Evolutionary conservation across 805 yeast species (phyloP).

Genomic region (Saccharomycopsis oosterbeekiorum): DNA sequence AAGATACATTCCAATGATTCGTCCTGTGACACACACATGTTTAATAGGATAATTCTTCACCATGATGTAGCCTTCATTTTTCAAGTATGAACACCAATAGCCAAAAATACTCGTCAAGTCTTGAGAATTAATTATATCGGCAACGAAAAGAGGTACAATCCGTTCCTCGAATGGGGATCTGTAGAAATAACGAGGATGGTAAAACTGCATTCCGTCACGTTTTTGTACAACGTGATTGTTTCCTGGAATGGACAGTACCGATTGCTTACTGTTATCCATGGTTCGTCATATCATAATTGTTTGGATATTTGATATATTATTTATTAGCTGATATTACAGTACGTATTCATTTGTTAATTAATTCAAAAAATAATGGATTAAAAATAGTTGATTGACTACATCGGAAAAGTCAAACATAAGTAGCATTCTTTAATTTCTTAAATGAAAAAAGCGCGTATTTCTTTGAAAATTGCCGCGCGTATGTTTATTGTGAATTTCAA

Average conservation of each 20-base stretch:
- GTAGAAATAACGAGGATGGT: slow-evolving; percentile 13
- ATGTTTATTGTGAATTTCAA: too few species aligned
- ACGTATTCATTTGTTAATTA: too few species aligned
- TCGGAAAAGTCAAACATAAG: too few species aligned
- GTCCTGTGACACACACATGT: slow-evolving; percentile 7
- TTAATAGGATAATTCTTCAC: slow-evolving; percentile 15
- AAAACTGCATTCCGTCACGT: slow-evolving; percentile 4
- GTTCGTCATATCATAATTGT: neutral
- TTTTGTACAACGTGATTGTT: slow-evolving; percentile 6
- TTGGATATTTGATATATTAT: neutral
- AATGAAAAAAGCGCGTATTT: too few species aligned
- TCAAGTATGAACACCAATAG: neutral
- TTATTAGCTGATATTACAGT: too few species aligned
- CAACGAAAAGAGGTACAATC: slow-evolving; percentile 11
- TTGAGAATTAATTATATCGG: slow-evolving; percentile 11
- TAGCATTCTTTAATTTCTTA: too few species aligned
- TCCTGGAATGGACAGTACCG: slow-evolving; percentile 11
- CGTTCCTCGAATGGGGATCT: slow-evolving; percentile 4
- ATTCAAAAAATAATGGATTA: too few species aligned
- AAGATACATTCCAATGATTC: slow-evolving; percentile 9
- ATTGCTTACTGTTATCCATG: neutral
- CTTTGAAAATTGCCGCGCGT: too few species aligned
- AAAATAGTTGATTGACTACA: too few species aligned
- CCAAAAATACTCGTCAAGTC: slow-evolving; percentile 11
- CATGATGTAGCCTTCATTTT: slow-evolving; percentile 4